Evolutionary conservation across 495 filamentous ascomycete genomes (phyloP).

Genomic region (Penicillium dipodomyicola): DNA sequence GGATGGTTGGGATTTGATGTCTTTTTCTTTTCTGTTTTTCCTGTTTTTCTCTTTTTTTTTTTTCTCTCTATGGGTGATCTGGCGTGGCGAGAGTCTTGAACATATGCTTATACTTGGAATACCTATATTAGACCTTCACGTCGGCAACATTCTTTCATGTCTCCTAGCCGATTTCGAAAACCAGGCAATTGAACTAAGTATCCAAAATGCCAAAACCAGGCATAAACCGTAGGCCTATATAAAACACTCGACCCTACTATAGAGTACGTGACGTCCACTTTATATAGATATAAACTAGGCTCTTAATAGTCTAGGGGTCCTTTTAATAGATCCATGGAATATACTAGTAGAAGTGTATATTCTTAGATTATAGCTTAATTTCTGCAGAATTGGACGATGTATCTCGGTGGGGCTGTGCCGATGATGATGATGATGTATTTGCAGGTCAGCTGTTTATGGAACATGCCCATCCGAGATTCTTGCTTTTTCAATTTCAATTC

Average conservation of each 20-base stretch:
- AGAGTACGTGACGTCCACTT: too few species aligned
- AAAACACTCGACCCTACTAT: too few species aligned
- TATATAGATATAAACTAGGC: too few species aligned
- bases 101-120: constrained; percentile 13
- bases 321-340: too few species aligned
- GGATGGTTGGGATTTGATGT: constrained; percentile 26
- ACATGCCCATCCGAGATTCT: constrained; percentile 19
- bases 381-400: constrained; percentile 10
- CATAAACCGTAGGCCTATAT: too few species aligned
- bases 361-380: constrained; percentile 5
- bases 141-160: too few species aligned
- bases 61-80: constrained; percentile 18
- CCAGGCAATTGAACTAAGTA: too few species aligned
- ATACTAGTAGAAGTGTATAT: too few species aligned
- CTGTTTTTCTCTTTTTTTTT: constrained; percentile 14
- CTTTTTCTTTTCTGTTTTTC: constrained; percentile 18
- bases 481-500: constrained; percentile 2
- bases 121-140: too few species aligned
- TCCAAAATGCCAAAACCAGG: too few species aligned
- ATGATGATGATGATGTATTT: constrained; percentile 36
- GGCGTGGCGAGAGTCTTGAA: constrained; percentile 25
- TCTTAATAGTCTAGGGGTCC: too few species aligned
- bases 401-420: constrained; percentile 14
- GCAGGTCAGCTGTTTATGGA: constrained; percentile 26
- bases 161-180: too few species aligned